A percentile compares a stretch with the other conserved stretches of the same genome.
Evolutionary conservation across 1,284 basidiomycete genomes (phyloP).

Genomic region (Malassezia brasiliensis): DNA sequence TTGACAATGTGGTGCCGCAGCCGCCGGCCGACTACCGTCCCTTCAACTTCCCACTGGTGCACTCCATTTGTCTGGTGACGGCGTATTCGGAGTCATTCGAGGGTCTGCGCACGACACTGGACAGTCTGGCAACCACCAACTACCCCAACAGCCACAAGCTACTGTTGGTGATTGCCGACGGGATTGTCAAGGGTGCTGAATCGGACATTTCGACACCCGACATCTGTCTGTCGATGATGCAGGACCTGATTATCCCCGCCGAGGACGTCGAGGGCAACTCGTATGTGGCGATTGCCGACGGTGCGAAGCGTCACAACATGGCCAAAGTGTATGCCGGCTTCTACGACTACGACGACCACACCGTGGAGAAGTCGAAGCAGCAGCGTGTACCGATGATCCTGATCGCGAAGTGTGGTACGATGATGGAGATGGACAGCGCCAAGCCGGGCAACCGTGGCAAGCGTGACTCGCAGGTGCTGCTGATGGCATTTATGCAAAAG

Average conservation of each 20-base stretch:
- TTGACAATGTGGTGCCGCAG: slow-evolving; percentile 80
- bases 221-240: slow-evolving; percentile 95
- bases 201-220: slow-evolving; percentile 58
- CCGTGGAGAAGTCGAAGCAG: slow-evolving; percentile 84
- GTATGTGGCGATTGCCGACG: slow-evolving; percentile 96
- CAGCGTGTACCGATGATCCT: slow-evolving; percentile 91
- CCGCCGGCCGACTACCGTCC: slow-evolving; percentile 84
- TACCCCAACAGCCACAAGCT: slow-evolving; percentile 98
- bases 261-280: slow-evolving; percentile 86
- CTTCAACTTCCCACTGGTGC: slow-evolving; percentile 87
- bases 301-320: slow-evolving; percentile 98
- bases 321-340: slow-evolving; percentile 96
- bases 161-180: slow-evolving; percentile 90
- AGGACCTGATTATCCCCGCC: slow-evolving; percentile 73
- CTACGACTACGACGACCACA: slow-evolving; percentile 88
- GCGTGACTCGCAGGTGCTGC: slow-evolving; percentile 82
- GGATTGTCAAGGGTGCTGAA: slow-evolving; percentile 79
- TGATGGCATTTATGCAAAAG: slow-evolving; percentile 52
- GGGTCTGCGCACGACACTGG: slow-evolving; percentile 89
- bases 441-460: slow-evolving; percentile 99
- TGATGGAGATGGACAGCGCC: slow-evolving; percentile 70
- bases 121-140: slow-evolving; percentile 94
- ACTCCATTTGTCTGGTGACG: slow-evolving; percentile 91
- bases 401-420: slow-evolving; percentile 66
- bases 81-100: slow-evolving; percentile 96